Evolutionary conservation across 2,329 filamentous ascomycete genomes (phyloP), one percentile per base, ranked within the genome.

Genomic region (Penicillium corylophilum): DNA sequence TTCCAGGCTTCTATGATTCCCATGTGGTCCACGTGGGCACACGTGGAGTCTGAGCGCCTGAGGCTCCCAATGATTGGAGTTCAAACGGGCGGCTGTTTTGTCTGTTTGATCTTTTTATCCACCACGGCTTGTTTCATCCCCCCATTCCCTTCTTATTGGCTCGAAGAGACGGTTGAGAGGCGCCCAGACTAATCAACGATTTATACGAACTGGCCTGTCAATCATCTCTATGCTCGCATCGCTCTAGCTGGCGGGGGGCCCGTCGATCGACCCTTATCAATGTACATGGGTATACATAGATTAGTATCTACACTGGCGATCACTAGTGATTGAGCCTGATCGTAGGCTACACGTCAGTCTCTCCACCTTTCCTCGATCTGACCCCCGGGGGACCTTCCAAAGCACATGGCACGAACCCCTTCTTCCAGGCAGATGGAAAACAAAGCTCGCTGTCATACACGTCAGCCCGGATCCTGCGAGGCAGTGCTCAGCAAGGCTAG

Each of bases 21-120:
- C 63, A 67, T 66, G 66, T 62, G 53, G 64, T 62, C 58, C 67
- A 70, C 67, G 67, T 70, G 67, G 57, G 59, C 57, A 57, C 67
- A 70, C 67, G 67, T 70, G 67, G 67, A 61, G 55, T 45, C 56
- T 56, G 51, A 54, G 54, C 58, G 56, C 48, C 42, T 50, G 46
- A 47, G 42, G n/a, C 24, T 29, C 36, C 35, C 23, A 48, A 33
- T 26, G 22, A 31, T 42, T 43, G 28, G 28, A n/a, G 16, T 29
- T 39, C 44, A 15, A 48, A n/a, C n/a, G 28, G 29, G n/a, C 28
- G 28, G 23, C 22, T 40, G 35, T 44, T 40, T 31, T 43, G 22
- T 31, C 31, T n/a, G n/a, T n/a, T n/a, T n/a, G n/a, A n/a, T n/a
- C n/a, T n/a, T n/a, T n/a, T n/a, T n/a, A n/a, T n/a, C n/a, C n/a